These are phyloP conservation scores for Ogataea trehaloabstinens DNA, from an alignment of 805 yeast species.

Conservation along the genomic window DNA sequence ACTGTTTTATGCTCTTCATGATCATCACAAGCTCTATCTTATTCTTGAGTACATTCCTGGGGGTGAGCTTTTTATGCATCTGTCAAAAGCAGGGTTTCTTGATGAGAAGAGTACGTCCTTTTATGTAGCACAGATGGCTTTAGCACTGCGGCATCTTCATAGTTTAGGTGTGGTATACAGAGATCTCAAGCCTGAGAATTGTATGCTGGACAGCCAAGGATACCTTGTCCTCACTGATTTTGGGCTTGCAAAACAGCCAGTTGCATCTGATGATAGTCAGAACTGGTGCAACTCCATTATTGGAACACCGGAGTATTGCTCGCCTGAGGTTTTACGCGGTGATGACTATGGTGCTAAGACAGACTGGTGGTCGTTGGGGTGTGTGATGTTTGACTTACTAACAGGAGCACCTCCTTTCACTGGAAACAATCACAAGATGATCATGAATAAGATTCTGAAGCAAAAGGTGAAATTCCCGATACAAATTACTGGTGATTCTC, in stretches of 20 bases:
- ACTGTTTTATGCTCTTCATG: conserved; percentile 81
- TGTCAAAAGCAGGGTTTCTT: conserved; percentile 42
- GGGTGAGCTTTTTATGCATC: conserved; percentile 73
- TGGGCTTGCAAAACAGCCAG: conserved; percentile 61
- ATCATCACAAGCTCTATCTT: conserved; percentile 65
- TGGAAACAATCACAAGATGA: conserved; percentile 71
- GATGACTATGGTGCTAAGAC: conserved; percentile 72
- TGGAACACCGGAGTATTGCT: conserved; percentile 83
- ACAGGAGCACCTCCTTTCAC: conserved; percentile 87
- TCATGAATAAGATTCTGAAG: conserved; percentile 66
- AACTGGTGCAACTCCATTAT: conserved; percentile 56
- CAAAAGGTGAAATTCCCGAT: conserved; percentile 66
- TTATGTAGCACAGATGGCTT: conserved; percentile 76
- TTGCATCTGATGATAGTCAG: conserved; percentile 24
- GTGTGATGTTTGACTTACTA: conserved; percentile 72
- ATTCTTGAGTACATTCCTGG: conserved; percentile 86
- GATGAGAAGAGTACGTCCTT: conserved; percentile 65
- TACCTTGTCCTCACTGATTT: conserved; percentile 83
- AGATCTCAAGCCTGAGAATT: conserved; percentile 87
- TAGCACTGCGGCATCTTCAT: conserved; percentile 74
- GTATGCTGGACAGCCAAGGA: conserved; percentile 69
- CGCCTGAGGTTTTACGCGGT: conserved; percentile 82
- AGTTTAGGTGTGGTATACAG: conserved; percentile 77
- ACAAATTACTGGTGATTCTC: conserved; percentile 72
- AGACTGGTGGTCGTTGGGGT: conserved; percentile 90